Evolutionary conservation across 768 basidiomycete species (phyloP).

Genomic region (Austroboletus eburneus): DNA sequence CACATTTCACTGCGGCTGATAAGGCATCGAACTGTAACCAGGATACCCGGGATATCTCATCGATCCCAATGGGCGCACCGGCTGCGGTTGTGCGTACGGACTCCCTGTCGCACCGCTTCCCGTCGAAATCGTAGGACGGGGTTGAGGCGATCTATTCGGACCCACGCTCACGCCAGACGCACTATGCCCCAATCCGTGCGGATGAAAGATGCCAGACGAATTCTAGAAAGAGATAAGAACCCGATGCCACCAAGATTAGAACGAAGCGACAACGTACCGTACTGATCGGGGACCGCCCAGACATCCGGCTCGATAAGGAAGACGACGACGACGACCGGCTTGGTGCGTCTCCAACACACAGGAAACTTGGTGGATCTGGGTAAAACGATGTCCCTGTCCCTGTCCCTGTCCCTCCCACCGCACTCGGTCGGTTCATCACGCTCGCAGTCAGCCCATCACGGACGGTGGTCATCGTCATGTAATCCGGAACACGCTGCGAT

Average conservation of each 20-base stretch:
- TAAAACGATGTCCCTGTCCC: slow-evolving; percentile 15
- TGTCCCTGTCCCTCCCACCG: slow-evolving; percentile 8
- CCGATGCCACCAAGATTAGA: slow-evolving; percentile 4
- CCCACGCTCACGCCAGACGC: slow-evolving; percentile 7
- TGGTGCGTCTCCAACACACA: slow-evolving; percentile 21
- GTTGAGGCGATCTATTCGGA: slow-evolving; percentile 18
- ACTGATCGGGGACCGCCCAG: slow-evolving; percentile 29
- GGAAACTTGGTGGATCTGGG: slow-evolving; percentile 20
- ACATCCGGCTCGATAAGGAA: slow-evolving; percentile 31
- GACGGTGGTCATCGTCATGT: slow-evolving; percentile 31
- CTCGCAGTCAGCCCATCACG: slow-evolving; percentile 28
- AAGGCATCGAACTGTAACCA: slow-evolving; percentile 24
- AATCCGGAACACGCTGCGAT: slow-evolving; percentile 28
- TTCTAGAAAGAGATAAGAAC: slow-evolving; percentile 13
- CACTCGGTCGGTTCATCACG: slow-evolving; percentile 13
- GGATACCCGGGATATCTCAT: slow-evolving; percentile 20
- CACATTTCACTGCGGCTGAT: slow-evolving; percentile 9
- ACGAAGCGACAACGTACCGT: slow-evolving; percentile 13
- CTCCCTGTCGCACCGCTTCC: slow-evolving; percentile 1
- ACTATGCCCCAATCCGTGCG: slow-evolving; percentile 1
- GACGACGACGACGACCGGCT: slow-evolving; percentile 33
- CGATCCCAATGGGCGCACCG: slow-evolving; percentile 15
- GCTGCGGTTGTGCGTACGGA: slow-evolving; percentile 24
- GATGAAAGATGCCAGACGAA: slow-evolving; percentile 21
- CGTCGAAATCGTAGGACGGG: slow-evolving; percentile 13